Evolutionary conservation across 176 grass and related monocot species (phyloP).

Genomic region (Hsuehochloa calcarea): DNA sequence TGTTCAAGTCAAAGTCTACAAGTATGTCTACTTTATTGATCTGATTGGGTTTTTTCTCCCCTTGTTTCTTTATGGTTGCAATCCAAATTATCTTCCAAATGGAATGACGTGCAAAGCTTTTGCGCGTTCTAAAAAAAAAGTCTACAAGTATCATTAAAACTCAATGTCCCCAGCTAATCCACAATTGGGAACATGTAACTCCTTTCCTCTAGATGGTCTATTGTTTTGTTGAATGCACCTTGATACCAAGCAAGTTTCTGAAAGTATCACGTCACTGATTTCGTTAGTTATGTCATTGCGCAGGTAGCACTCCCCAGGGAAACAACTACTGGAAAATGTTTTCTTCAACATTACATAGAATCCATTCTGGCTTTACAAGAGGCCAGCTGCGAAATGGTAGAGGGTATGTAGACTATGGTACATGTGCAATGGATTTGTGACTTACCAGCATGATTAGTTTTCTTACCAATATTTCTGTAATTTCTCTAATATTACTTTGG

Average conservation of each 20-base stretch:
- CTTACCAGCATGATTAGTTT: neutral
- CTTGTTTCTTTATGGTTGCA: no score
- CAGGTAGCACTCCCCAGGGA: slow-evolving; percentile 90
- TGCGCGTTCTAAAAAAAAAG: no score
- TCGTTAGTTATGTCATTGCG: slow-evolving; percentile 14
- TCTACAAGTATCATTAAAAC: neutral
- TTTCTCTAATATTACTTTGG: neutral
- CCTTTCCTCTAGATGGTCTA: neutral
- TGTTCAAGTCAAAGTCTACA: neutral
- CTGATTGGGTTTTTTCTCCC: no score
- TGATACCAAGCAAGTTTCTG: slow-evolving; percentile 6
- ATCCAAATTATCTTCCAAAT: no score
- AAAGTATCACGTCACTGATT: slow-evolving; percentile 22
- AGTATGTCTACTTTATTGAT: no score
- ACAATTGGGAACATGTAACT: neutral
- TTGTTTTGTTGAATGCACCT: neutral
- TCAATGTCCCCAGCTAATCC: neutral
- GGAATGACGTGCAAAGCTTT: no score
- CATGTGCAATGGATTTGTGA: neutral
- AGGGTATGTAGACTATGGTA: slow-evolving; percentile 43
- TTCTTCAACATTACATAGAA: slow-evolving; percentile 91
- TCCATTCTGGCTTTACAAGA: slow-evolving; percentile 90
- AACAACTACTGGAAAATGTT: slow-evolving; percentile 83
- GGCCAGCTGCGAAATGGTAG: slow-evolving; percentile 59
- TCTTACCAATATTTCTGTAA: neutral